These are phyloP conservation scores for Melastoma candidum DNA, from an alignment of 441 rosid genomes.

Conservation along the genomic window DNA sequence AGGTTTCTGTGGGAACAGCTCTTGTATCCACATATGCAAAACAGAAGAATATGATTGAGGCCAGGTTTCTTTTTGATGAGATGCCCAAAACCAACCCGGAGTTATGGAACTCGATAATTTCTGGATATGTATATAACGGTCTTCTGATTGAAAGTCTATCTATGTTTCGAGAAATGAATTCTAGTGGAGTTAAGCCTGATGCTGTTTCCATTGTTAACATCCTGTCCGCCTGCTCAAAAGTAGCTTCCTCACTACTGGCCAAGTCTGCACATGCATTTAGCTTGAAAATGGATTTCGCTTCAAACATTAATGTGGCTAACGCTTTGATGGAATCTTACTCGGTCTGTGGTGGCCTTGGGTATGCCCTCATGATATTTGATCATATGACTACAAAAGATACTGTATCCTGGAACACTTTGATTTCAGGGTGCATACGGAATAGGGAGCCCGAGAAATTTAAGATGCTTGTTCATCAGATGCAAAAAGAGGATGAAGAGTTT, in stretches of 20 bases:
- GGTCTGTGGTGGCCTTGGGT: conserved; percentile 10
- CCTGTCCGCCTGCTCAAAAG: conserved; percentile 33
- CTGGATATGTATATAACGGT: conserved; percentile 20
- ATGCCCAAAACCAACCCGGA: conserved; percentile 7
- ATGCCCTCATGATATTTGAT: conserved; percentile 17
- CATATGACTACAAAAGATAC: conserved; percentile 15
- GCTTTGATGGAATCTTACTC: conserved; percentile 25
- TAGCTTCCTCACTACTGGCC: conserved; percentile 18
- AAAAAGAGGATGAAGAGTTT: conserved; percentile 20
- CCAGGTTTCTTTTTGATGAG: conserved; percentile 12
- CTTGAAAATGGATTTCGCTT: conserved; percentile 15
- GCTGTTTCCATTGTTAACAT: conserved; percentile 29
- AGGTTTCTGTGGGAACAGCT: conserved; percentile 24
- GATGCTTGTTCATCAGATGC: conserved; percentile 25
- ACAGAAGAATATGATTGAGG: conserved; percentile 12
- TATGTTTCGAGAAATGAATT: conserved; percentile 30
- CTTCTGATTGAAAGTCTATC: conserved; percentile 26
- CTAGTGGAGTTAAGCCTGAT: conserved; percentile 26
- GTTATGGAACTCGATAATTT: conserved; percentile 21
- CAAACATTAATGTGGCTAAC: conserved; percentile 20
- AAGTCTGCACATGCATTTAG: conserved; percentile 26
- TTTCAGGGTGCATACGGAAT: conserved; percentile 18
- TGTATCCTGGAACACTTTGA: conserved; percentile 26
- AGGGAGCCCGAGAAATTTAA: conserved; percentile 16
- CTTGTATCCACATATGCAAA: conserved; percentile 21